Evolutionary conservation across 2,329 filamentous ascomycete species (phyloP), one percentile per base, ranked within the genome.

Genomic region (Beauveria pseudobassiana): DNA sequence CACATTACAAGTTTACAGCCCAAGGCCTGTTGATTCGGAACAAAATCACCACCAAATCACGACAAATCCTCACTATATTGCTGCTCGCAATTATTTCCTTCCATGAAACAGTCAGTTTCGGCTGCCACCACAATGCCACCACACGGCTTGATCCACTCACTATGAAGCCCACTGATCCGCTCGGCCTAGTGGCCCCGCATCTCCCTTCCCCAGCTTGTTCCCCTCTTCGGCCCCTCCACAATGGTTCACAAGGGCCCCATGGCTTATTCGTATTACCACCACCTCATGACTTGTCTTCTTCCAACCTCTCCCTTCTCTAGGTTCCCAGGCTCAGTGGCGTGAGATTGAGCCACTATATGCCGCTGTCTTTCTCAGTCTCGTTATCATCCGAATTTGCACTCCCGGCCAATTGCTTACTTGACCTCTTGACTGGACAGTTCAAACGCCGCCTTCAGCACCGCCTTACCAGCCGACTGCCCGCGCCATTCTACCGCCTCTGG

Each of bases 401-500:
- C 38, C n/a, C 58, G 28, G 16, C 38, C 30, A 46, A 30, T 55
- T 40, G 9, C 54, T 40, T 50, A 63, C 62, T 20, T 24, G 16
- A 10, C 48, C 45, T 60, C 43, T 28, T 59, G 48, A 54, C 51
- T 43, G 28, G n/a, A 62, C 58, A 64, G 63, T 42, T 55, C 53
- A 40, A 52, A 52, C 53, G 40, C 53, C 30, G 18, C 46, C 20
- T 38, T 57, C 38, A 46, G 12, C 6, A 46, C 38, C 14, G 38
- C 60, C 14, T n/a, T 46, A 28, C 49, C 61, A 10, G 49, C 57
- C 62, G 57, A 52, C 48, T 63, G 62, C 22, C 56, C 52, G 43
- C 62, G 62, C 51, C 62, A 63, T 58, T 61, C 62, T 38, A 53
- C 62, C 12, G 40, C 51, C 4, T 20, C 57, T 22, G 43, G 51